Conservation (phyloP, 371 early-diverging fungal genomes). For the Rhizopus delemar region DNA sequence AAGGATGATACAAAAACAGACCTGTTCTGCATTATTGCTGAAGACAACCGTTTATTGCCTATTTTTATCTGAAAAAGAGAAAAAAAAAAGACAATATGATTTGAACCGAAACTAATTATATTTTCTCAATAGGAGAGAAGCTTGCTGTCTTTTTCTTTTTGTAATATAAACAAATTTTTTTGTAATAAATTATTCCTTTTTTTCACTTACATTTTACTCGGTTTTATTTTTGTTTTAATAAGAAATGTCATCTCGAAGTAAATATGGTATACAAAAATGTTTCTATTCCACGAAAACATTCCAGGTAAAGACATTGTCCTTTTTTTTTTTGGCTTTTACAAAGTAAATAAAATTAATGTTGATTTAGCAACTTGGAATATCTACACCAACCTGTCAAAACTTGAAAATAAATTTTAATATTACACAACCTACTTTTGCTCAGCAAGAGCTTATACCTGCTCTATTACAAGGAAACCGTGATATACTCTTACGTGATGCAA, state of each 20-base stretch:
- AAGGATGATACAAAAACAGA: slow-evolving; percentile 31
- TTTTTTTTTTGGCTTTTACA: not conserved
- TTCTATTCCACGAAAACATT: slow-evolving; percentile 19
- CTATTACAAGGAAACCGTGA: slow-evolving; percentile 55
- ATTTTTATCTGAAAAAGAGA: slow-evolving; percentile 15
- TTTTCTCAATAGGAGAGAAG: not conserved
- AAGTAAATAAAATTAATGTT: not conserved
- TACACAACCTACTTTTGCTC: slow-evolving; percentile 52
- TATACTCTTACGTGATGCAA: slow-evolving; percentile 67
- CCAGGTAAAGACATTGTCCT: slow-evolving; percentile 12
- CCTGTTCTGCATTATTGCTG: slow-evolving; percentile 38
- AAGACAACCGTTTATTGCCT: slow-evolving; percentile 33
- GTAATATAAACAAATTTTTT: slow-evolving; percentile 1
- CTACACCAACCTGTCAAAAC: slow-evolving; percentile 41
- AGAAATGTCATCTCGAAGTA: slow-evolving; percentile 2
- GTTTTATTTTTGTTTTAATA: not conserved
- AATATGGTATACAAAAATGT: slow-evolving; percentile 8
- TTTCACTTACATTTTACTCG: not conserved
- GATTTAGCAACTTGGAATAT: slow-evolving; percentile 56
- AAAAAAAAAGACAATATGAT: slow-evolving; percentile 3
- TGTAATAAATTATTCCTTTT: slow-evolving; percentile 7
- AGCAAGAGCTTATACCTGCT: slow-evolving; percentile 58
- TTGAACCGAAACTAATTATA: not conserved
- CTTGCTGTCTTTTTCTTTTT: not conserved
- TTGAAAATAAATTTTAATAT: slow-evolving; percentile 51